Evolutionary conservation across 257 asterid genomes (phyloP).

Genomic region (Petunia secreta): DNA sequence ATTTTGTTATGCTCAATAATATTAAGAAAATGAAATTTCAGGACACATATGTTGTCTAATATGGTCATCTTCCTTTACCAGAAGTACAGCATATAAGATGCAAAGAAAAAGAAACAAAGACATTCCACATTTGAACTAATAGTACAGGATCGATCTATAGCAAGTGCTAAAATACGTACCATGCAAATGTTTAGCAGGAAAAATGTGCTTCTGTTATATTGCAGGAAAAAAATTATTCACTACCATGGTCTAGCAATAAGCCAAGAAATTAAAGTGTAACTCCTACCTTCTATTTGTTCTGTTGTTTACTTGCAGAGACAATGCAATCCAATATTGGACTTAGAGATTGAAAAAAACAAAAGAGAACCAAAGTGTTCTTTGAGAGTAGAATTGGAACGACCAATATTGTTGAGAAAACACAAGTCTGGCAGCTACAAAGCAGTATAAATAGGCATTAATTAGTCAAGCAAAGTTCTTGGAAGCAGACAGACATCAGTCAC

Average conservation of each 20-base stretch:
- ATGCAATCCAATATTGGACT: neutral
- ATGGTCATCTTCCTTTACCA: neutral
- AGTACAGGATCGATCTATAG: neutral
- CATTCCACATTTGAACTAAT: neutral
- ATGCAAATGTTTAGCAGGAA: neutral
- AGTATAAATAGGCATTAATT: slow-evolving; percentile 21
- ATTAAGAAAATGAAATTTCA: slow-evolving; percentile 2
- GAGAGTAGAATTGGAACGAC: neutral
- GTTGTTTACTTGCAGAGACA: slow-evolving; percentile 16
- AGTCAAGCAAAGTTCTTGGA: slow-evolving; percentile 30
- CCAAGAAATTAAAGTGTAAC: neutral
- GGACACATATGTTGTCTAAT: neutral
- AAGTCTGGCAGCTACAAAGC: slow-evolving; percentile 1
- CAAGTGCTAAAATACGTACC: neutral
- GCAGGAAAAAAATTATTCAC: neutral
- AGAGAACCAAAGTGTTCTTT: too few species aligned
- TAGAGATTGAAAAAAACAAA: neutral
- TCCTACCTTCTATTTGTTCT: neutral
- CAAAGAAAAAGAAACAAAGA: neutral
- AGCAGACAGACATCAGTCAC: slow-evolving; percentile 31
- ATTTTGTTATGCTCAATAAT: neutral
- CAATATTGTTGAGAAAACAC: neutral
- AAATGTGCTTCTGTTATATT: too few species aligned
- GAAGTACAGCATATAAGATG: too few species aligned
- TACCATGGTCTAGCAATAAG: neutral